Evolutionary conservation across 768 basidiomycete genomes (phyloP).

Genomic region (Filobasidium wieringae): DNA sequence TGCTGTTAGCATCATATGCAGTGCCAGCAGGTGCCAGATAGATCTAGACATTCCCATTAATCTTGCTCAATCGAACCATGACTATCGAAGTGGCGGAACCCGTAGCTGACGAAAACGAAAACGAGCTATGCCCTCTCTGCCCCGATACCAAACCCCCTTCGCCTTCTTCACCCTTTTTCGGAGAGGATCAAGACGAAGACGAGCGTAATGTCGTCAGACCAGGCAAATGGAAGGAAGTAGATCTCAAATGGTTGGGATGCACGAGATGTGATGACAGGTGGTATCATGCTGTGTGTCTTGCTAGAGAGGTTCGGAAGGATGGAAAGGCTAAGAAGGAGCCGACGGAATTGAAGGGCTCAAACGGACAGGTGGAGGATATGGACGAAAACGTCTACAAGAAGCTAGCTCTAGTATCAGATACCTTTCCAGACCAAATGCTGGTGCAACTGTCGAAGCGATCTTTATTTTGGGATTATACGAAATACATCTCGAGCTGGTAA

Average conservation of each 20-base stretch:
- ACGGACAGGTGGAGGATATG: slow-evolving; percentile 1
- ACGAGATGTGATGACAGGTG: slow-evolving; percentile 25
- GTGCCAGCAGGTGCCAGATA: no score
- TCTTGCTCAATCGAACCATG: no score
- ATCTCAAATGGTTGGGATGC: slow-evolving; percentile 32
- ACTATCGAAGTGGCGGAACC: no score
- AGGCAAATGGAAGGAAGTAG: slow-evolving; percentile 2
- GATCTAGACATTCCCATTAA: no score
- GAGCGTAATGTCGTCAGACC: neutral
- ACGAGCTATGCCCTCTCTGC: neutral
- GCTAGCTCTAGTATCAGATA: neutral
- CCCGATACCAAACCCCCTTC: neutral
- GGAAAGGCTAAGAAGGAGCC: slow-evolving; percentile 16
- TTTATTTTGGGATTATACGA: slow-evolving; percentile 26
- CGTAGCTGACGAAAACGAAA: neutral
- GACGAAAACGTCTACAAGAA: no score
- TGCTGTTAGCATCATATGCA: no score
- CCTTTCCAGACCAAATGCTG: slow-evolving; percentile 17
- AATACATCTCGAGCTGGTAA: slow-evolving; percentile 27
- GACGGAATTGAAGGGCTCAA: slow-evolving; percentile 15
- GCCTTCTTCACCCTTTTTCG: neutral
- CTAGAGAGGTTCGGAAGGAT: slow-evolving; percentile 16
- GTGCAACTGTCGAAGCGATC: slow-evolving; percentile 14
- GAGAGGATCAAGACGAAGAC: neutral
- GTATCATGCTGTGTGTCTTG: slow-evolving; percentile 32